These are phyloP conservation scores for Leucocoprinus birnbaumii DNA, from an alignment of 768 basidiomycete genomes.

Conservation along the genomic window DNA sequence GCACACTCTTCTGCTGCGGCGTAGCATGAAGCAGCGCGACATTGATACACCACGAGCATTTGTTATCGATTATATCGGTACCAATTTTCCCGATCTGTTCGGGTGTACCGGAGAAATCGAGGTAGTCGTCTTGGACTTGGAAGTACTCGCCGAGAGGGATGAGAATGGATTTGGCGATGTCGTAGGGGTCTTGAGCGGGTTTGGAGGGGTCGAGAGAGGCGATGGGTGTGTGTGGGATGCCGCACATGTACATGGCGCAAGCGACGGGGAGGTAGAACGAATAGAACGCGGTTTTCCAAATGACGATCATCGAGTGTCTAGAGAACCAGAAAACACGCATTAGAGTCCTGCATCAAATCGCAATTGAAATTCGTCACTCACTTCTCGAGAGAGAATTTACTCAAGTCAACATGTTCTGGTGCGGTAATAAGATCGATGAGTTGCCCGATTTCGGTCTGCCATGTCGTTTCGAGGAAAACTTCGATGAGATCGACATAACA, in stretches of 20 bases:
- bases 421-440: conserved; percentile 95
- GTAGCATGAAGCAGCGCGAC: conserved; percentile 64
- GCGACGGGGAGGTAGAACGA: conserved; percentile 99
- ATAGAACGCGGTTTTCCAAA: conserved; percentile 97
- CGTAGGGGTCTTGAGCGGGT: conserved; percentile 40
- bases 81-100: conserved; percentile 96
- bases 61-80: conserved; percentile 98
- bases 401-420: conserved; percentile 89
- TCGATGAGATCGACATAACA: conserved; percentile 92
- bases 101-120: conserved; percentile 88
- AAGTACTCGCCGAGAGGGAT: conserved; percentile 96
- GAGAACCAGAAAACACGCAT: no score
- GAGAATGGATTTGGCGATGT: conserved; percentile 75
- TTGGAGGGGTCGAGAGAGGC: conserved; percentile 19
- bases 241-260: conserved; percentile 80
- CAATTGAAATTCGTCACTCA: conserved; percentile 26
- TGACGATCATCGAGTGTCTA: conserved; percentile 89
- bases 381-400: conserved; percentile 86
- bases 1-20: conserved; percentile 51
- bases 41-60: conserved; percentile 97
- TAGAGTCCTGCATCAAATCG: background rate
- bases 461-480: conserved; percentile 85
- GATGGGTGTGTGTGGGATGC: conserved; percentile 48
- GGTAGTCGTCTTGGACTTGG: conserved; percentile 97
- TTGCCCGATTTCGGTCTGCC: conserved; percentile 96